Conservation (phyloP, 1,284 basidiomycete genomes). For the Tilletia horrida region DNA sequence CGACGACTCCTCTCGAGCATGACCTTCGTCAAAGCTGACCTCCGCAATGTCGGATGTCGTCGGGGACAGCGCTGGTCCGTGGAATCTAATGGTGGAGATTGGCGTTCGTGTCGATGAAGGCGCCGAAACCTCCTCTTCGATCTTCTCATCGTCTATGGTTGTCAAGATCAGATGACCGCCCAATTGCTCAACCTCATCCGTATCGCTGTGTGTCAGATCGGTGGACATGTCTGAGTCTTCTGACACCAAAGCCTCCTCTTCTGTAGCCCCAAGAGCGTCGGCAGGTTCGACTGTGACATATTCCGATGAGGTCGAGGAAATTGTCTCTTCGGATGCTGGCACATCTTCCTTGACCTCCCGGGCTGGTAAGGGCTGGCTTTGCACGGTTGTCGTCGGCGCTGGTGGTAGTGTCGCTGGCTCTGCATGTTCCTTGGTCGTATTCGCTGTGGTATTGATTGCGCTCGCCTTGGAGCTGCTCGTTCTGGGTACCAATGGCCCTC, state of each 20-base stretch:
- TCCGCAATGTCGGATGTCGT: conserved; percentile 15
- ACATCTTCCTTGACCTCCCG: neutral
- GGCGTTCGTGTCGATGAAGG: conserved; percentile 1
- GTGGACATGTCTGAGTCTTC: neutral
- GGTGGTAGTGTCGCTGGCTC: neutral
- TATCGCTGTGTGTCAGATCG: neutral
- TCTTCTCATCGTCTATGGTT: neutral
- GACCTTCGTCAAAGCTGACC: neutral
- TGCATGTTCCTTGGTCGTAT: neutral
- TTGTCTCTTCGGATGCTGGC: neutral
- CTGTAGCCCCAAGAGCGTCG: neutral
- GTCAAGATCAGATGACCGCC: neutral
- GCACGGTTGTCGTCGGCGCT: neutral
- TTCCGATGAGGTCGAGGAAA: no score
- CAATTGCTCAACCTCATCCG: neutral
- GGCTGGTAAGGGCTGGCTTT: neutral
- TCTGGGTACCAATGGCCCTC: neutral
- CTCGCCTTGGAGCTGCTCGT: neutral
- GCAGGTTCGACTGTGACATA: no score
- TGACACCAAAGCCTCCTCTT: neutral
- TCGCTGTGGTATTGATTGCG: neutral
- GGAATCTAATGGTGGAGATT: neutral
- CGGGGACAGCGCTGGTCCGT: conserved; percentile 1
- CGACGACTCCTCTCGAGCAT: neutral
- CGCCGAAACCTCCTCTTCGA: neutral